These are phyloP conservation scores for Staphylotrichum longicolle DNA, from an alignment of 495 filamentous ascomycete genomes.

Conservation along the genomic window DNA sequence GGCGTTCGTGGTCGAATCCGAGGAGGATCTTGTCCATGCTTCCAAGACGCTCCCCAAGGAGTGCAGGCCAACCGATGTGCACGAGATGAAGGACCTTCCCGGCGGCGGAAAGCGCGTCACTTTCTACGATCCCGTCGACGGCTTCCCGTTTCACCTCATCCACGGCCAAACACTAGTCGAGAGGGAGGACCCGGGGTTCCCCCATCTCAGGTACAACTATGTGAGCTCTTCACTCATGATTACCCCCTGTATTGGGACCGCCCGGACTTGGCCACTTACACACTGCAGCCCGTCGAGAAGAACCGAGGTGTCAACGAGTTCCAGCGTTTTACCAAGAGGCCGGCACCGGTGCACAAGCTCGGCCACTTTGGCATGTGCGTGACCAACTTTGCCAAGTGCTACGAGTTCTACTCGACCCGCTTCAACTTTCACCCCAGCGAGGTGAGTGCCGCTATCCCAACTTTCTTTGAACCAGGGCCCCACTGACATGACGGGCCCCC, in stretches of 20 bases:
- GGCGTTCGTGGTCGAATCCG: conserved; percentile 54
- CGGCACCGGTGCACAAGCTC: conserved; percentile 69
- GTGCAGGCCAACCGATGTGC: conserved; percentile 44
- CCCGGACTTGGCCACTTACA: neutral
- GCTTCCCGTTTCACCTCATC: conserved; percentile 58
- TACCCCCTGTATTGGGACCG: no score
- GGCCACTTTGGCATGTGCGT: conserved; percentile 70
- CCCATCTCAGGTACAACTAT: conserved; percentile 47
- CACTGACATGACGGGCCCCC: no score
- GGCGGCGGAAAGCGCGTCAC: conserved; percentile 60
- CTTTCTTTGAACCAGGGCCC: neutral
- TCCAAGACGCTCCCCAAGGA: conserved; percentile 43
- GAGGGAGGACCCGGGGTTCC: conserved; percentile 39
- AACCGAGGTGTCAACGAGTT: conserved; percentile 47
- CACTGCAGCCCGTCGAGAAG: conserved; percentile 44
- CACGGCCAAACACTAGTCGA: conserved; percentile 50
- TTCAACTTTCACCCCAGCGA: conserved; percentile 67
- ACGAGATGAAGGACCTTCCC: conserved; percentile 53
- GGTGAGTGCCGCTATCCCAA: conserved; percentile 21
- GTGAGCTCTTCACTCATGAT: conserved; percentile 18
- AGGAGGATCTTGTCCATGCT: conserved; percentile 54
- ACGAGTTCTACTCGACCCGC: conserved; percentile 61
- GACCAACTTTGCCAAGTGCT: conserved; percentile 54
- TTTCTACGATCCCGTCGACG: conserved; percentile 57
- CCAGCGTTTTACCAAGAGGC: conserved; percentile 58